Evolutionary conservation across 495 filamentous ascomycete genomes (phyloP).

Genomic region (Aspergillus nidulans): DNA sequence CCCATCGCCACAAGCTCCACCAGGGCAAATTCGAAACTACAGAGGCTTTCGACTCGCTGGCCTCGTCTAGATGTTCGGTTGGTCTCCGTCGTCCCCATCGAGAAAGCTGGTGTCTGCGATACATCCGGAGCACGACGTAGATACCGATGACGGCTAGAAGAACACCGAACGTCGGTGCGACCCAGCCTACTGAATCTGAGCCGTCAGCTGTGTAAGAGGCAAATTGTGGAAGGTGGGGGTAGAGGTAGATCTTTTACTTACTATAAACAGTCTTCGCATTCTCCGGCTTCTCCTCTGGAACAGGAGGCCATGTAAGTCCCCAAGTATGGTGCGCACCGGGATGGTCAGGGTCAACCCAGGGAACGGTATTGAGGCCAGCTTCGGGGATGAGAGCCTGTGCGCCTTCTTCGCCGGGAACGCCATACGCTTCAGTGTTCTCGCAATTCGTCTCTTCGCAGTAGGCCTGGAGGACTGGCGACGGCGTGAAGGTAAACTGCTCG

Average conservation of each 20-base stretch:
- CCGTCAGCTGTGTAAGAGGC: background rate
- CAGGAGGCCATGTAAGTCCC: conserved; percentile 10
- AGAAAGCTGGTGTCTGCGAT: conserved; percentile 10
- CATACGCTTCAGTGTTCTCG: conserved; percentile 30
- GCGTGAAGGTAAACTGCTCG: conserved; percentile 39
- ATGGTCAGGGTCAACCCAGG: conserved; percentile 36
- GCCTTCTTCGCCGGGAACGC: conserved; percentile 32
- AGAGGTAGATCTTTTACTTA: background rate
- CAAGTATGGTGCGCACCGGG: conserved; percentile 17
- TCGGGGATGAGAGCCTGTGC: conserved; percentile 29
- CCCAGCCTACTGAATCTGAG: conserved; percentile 12
- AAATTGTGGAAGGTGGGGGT: background rate
- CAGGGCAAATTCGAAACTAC: conserved; percentile 18
- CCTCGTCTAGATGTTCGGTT: conserved; percentile 21
- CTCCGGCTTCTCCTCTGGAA: background rate
- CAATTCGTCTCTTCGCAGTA: conserved; percentile 34
- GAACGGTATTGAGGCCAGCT: conserved; percentile 36
- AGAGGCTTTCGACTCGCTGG: conserved; percentile 17
- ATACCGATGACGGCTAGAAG: conserved; percentile 6
- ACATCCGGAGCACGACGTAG: conserved; percentile 11
- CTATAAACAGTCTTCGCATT: conserved; percentile 2
- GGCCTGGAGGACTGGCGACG: conserved; percentile 32
- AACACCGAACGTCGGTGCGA: conserved; percentile 11
- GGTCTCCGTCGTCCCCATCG: conserved; percentile 16
- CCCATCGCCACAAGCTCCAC: conserved; percentile 39